A percentile compares a stretch with the other conserved stretches of the same genome.
Conservation (phyloP, 2,329 filamentous ascomycete species). For the Fusarium sarcochroum region DNA sequence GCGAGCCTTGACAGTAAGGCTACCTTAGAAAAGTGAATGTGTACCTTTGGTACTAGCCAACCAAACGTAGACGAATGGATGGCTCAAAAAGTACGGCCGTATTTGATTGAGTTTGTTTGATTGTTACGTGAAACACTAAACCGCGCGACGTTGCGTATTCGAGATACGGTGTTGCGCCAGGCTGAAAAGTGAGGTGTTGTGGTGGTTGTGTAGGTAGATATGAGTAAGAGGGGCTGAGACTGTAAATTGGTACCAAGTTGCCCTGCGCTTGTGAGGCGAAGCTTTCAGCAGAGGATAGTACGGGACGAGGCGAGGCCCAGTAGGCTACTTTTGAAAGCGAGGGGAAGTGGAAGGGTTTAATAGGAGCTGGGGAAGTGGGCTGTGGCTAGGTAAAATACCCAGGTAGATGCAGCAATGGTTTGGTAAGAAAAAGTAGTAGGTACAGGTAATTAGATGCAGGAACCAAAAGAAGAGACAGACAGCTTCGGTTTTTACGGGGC, state of each 20-base stretch:
- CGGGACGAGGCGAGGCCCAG: constrained; percentile 6
- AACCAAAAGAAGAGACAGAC: constrained; percentile 29
- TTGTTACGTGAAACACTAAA: constrained; percentile 38
- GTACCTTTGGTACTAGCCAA: constrained; percentile 46
- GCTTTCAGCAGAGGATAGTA: constrained; percentile 23
- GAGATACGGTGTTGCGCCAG: constrained; percentile 39
- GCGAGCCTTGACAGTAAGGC: constrained; percentile 19
- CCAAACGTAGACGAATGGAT: constrained; percentile 38
- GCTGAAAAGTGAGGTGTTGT: constrained; percentile 39
- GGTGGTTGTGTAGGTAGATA: constrained; percentile 28
- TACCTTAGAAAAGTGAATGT: constrained; percentile 36
- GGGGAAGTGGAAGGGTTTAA: constrained; percentile 32
- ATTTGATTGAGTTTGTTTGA: constrained; percentile 26
- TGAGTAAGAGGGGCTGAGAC: constrained; percentile 37
- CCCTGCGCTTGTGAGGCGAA: constrained; percentile 39
- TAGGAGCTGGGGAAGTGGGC: constrained; percentile 40
- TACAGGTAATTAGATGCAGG: constrained; percentile 36
- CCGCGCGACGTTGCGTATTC: constrained; percentile 32
- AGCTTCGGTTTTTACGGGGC: constrained; percentile 36
- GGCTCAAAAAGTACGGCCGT: constrained; percentile 25
- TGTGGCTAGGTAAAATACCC: constrained; percentile 33
- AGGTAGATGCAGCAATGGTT: constrained; percentile 28
- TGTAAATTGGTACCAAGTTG: constrained; percentile 22
- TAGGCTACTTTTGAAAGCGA: constrained; percentile 9
- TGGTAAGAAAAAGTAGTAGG: constrained; percentile 24